phyloP scores from a whole-genome alignment of 306 rosid species.

The Pterocarpus macrocarpus region DNA sequence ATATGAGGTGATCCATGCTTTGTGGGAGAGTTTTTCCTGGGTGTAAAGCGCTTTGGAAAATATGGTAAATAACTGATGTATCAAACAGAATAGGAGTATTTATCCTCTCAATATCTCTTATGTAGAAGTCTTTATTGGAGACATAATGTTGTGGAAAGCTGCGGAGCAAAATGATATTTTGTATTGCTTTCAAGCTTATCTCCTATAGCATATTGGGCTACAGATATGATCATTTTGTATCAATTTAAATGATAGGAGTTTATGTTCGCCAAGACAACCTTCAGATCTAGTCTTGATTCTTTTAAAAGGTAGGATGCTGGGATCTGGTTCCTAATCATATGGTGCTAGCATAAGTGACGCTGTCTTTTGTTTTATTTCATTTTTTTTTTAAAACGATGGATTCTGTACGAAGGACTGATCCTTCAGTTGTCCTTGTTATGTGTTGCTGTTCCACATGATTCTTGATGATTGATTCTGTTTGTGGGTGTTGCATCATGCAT shows the following conservation, averaged over 20 bases:
- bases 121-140: background rate
- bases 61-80: background rate
- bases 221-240: conserved; percentile 1
- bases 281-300: background rate
- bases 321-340: conserved; percentile 13
- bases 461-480: conserved; percentile 16
- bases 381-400: background rate
- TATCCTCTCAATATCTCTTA: conserved; percentile 5
- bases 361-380: conserved; percentile 26
- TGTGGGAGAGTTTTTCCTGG: background rate
- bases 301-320: background rate
- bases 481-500: conserved; percentile 26
- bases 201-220: background rate
- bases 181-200: background rate
- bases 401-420: background rate
- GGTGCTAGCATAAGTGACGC: background rate
- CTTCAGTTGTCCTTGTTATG: background rate
- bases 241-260: background rate
- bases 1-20: conserved; percentile 1
- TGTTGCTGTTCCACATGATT: conserved; percentile 3
- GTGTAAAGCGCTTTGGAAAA: background rate
- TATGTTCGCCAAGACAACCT: background rate
- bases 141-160: background rate
- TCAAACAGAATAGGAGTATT: background rate
- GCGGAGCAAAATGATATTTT: conserved; percentile 9